Percentiles rank a stretch among this genome's conserved stretches.
These are phyloP conservation scores for Collybiopsis confluens DNA, from an alignment of 768 basidiomycete genomes.

Conservation along the genomic window DNA sequence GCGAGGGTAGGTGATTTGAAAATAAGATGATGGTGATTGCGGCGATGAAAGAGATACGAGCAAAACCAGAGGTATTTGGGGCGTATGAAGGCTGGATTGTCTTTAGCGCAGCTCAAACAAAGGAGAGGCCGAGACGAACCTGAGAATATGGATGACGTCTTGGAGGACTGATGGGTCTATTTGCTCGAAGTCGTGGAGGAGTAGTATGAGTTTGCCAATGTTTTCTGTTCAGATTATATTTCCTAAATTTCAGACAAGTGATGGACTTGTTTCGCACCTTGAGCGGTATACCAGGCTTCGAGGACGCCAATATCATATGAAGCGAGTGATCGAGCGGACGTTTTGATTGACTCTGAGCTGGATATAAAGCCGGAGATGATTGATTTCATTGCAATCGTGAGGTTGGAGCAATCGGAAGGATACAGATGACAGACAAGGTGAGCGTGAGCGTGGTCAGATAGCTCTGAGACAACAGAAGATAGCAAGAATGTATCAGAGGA, in stretches of 20 bases:
- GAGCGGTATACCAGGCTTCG: conserved; percentile 51
- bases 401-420: conserved; percentile 52
- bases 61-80: conserved; percentile 60
- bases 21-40: conserved; percentile 41
- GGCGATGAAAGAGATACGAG: conserved; percentile 59
- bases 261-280: not conserved
- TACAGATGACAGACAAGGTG: conserved; percentile 45
- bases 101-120: not conserved
- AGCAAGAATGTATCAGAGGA: conserved; percentile 42
- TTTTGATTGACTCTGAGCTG: conserved; percentile 16
- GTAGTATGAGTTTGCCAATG: conserved; percentile 39
- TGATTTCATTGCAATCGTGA: conserved; percentile 48
- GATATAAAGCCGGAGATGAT: conserved; percentile 53
- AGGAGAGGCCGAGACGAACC: conserved; percentile 31
- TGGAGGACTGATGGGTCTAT: conserved; percentile 59
- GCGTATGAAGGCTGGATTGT: conserved; percentile 41
- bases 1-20: conserved; percentile 57
- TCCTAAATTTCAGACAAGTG: conserved; percentile 6
- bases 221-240: conserved; percentile 9
- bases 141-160: conserved; percentile 70
- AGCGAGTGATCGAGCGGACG: conserved; percentile 45
- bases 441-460: conserved; percentile 24
- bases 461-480: conserved; percentile 33
- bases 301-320: conserved; percentile 60
- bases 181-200: conserved; percentile 75